Conservation (phyloP, 768 basidiomycete species). For the Leccinellum albellum region DNA sequence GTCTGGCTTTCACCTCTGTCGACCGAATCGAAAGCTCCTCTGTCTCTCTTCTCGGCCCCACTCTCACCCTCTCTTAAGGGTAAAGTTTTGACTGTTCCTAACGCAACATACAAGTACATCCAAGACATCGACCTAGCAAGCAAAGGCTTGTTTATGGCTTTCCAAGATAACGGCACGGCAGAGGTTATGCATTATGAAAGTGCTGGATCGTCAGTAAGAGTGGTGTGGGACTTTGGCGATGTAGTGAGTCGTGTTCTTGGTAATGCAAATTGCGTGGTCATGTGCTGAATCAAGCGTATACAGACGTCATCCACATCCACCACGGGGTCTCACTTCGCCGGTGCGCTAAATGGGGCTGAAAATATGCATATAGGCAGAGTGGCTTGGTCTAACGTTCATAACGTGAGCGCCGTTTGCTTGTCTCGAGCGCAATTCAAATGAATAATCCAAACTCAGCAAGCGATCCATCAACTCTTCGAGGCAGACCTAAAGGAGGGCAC, state of each 20-base stretch:
- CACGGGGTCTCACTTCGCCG: conserved; percentile 53
- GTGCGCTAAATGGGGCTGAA: conserved; percentile 49
- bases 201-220: conserved; percentile 38
- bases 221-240: conserved; percentile 53
- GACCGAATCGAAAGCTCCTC: conserved; percentile 3
- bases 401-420: conserved; percentile 39
- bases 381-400: conserved; percentile 57
- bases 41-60: conserved; percentile 31
- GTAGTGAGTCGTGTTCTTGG: conserved; percentile 36
- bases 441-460: conserved; percentile 40
- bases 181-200: conserved; percentile 47
- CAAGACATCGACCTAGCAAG: conserved; percentile 57
- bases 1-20: conserved; percentile 35
- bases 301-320: conserved; percentile 42
- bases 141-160: conserved; percentile 58
- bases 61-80: conserved; percentile 51
- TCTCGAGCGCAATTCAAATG: not conserved
- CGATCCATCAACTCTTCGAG: conserved; percentile 49
- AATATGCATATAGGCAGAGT: conserved; percentile 56
- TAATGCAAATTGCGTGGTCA: not conserved
- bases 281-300: not conserved
- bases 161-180: conserved; percentile 52
- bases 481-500: conserved; percentile 44
- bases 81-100: conserved; percentile 43
- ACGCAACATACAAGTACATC: conserved; percentile 46